phyloP scores from a whole-genome alignment of 2,329 filamentous ascomycete species.

The Aulographum hederae region DNA sequence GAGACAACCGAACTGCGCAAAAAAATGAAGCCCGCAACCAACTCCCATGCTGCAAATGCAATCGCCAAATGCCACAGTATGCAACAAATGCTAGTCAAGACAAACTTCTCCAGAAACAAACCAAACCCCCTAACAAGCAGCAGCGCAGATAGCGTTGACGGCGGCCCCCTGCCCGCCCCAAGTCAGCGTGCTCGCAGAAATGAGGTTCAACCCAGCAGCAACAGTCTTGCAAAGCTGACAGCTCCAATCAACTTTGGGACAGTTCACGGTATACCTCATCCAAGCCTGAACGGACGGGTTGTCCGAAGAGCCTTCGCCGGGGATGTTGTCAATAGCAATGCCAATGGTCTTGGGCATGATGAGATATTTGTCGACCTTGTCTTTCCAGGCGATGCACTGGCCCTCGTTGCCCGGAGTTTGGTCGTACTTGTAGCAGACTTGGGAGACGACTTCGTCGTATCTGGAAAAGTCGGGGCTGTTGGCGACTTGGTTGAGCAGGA shows the following conservation, averaged over 20 bases:
- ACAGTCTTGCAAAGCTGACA: background rate
- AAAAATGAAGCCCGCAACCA: too few species aligned
- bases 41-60: too few species aligned
- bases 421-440: background rate
- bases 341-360: background rate
- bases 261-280: background rate
- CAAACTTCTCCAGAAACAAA: too few species aligned
- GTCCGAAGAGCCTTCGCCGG: background rate
- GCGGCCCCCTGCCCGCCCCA: background rate
- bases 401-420: background rate
- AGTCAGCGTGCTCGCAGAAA: background rate
- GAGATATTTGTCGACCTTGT: background rate
- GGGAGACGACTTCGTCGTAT: background rate
- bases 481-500: background rate
- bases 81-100: too few species aligned
- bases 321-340: background rate
- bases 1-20: too few species aligned
- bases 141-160: background rate
- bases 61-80: too few species aligned
- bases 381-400: background rate
- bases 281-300: background rate
- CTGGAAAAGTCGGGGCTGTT: background rate
- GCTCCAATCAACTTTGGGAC: background rate
- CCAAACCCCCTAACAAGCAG: too few species aligned
- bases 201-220: background rate